These are phyloP conservation scores for Lactifluus subvellereus DNA, from an alignment of 768 basidiomycete species.

Conservation along the genomic window DNA sequence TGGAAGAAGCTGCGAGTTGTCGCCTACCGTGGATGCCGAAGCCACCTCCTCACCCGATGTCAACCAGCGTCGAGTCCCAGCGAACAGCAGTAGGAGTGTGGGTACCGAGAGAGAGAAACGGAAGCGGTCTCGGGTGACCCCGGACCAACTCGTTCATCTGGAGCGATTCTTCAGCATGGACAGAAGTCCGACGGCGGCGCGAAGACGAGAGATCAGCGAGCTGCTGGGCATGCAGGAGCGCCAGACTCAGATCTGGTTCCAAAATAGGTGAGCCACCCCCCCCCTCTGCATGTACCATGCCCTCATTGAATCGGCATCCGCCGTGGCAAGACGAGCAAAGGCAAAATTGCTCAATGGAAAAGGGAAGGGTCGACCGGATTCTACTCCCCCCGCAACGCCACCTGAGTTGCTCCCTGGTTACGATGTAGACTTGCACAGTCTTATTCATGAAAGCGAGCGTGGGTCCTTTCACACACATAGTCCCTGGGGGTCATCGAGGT, in stretches of 20 bases:
- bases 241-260: constrained; percentile 88
- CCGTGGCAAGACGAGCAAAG: constrained; percentile 60
- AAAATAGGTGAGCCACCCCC: constrained; percentile 55
- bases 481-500: neutral
- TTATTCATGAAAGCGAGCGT: constrained; percentile 79
- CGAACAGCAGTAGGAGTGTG: constrained; percentile 24
- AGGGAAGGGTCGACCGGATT: constrained; percentile 36
- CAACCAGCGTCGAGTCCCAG: constrained; percentile 10
- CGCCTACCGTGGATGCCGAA: constrained; percentile 14
- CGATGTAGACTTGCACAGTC: constrained; percentile 52
- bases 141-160: constrained; percentile 70
- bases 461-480: constrained; percentile 31
- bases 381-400: constrained; percentile 43
- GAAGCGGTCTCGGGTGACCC: constrained; percentile 73
- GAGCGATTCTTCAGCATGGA: constrained; percentile 66
- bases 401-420: constrained; percentile 47
- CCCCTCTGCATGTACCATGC: constrained; percentile 8
- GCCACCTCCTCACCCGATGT: constrained; percentile 17
- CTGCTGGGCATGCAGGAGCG: constrained; percentile 78
- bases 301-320: neutral
- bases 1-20: constrained; percentile 13
- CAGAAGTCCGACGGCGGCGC: constrained; percentile 64
- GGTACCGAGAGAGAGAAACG: constrained; percentile 45
- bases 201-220: constrained; percentile 68
- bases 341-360: constrained; percentile 67